Evolutionary conservation across 2,329 filamentous ascomycete genomes (phyloP), one percentile per base, ranked within the genome.

Genomic region (Nothopassalora personata): DNA sequence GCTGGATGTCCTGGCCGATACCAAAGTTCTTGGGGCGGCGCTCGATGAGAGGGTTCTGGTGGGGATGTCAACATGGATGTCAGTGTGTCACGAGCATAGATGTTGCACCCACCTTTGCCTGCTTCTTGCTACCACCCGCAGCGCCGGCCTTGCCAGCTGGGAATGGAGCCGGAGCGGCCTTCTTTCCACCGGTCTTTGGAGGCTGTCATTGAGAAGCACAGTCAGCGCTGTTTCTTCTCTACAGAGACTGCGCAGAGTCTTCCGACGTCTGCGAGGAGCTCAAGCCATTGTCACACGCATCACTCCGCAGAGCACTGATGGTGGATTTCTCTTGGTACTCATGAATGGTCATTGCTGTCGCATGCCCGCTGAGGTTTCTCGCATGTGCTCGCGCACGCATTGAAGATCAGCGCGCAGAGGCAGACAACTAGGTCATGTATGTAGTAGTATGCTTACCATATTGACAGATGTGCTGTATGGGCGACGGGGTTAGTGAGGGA

Each of bases 201-300:
- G 94, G 91, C 94, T 97, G 84, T 97, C 92, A 97, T 97, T 94
- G 93, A 97, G 93, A 73, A 91, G 95, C 92, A 94, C 89, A 96
- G 91, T 96, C 89, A 97, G 91, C 78, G 80, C 83, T 88, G 91
- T 89, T 86, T 88, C 88, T 65, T 72, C 91, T 96, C 91, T 95
- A 95, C 81, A 87, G 90, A 94, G 88, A 83, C 79, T 78, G 74
- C 68, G 73, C 73, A 73, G 74, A 76, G 77, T 51, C 49, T 51
- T 51, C 34, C 49, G 49, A 51, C 46, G 46, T 10, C 46, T 49
- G 23, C 49, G 49, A 68, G 69, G 74, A 75, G 70, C 80, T 83
- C 81, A 81, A 83, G 81, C 81, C 81, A 72, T 67, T 58, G 64
- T 66, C 68, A 68, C 65, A 66, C 60, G 51, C 64, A 65, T 62